Evolutionary conservation across 495 filamentous ascomycete species (phyloP).

Genomic region (Massariosphaeria phaeospora): DNA sequence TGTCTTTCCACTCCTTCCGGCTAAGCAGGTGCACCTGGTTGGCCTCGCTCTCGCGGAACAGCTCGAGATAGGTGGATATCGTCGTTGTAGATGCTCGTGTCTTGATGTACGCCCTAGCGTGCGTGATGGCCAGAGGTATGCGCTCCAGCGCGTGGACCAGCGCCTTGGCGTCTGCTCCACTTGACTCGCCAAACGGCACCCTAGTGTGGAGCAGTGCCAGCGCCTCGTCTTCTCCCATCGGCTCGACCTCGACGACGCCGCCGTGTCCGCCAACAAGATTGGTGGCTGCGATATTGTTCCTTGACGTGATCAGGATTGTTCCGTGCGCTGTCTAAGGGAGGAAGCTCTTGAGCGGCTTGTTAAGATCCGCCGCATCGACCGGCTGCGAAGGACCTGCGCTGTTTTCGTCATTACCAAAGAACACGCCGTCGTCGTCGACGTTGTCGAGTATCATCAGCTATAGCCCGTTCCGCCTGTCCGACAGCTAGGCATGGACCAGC

Average conservation of each 20-base stretch:
- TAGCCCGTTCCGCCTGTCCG: neutral
- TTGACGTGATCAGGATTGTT: slow-evolving; percentile 2
- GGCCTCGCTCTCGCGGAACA: slow-evolving; percentile 7
- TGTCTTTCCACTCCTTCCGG: slow-evolving; percentile 1
- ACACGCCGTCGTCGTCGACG: neutral
- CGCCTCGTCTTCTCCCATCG: slow-evolving; percentile 8
- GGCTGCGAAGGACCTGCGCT: neutral
- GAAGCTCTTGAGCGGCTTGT: neutral
- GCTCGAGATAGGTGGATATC: slow-evolving; percentile 3
- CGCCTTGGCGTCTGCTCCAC: neutral
- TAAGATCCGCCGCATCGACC: neutral
- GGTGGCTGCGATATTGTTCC: neutral
- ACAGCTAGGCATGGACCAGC: too few species aligned
- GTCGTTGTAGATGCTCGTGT: slow-evolving; percentile 2
- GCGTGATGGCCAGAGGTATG: slow-evolving; percentile 22
- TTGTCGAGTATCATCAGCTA: slow-evolving; percentile 7
- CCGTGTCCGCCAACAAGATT: neutral
- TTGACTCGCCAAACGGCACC: neutral
- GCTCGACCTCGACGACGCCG: neutral
- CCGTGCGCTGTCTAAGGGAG: slow-evolving; percentile 1
- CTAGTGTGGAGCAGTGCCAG: slow-evolving; percentile 1
- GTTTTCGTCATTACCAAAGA: neutral
- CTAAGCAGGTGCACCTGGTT: neutral
- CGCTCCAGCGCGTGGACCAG: slow-evolving; percentile 9
- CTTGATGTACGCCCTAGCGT: slow-evolving; percentile 17